Evolutionary conservation across 129 eudicot species (phyloP).

Genomic region (Flaveria bidentis): DNA sequence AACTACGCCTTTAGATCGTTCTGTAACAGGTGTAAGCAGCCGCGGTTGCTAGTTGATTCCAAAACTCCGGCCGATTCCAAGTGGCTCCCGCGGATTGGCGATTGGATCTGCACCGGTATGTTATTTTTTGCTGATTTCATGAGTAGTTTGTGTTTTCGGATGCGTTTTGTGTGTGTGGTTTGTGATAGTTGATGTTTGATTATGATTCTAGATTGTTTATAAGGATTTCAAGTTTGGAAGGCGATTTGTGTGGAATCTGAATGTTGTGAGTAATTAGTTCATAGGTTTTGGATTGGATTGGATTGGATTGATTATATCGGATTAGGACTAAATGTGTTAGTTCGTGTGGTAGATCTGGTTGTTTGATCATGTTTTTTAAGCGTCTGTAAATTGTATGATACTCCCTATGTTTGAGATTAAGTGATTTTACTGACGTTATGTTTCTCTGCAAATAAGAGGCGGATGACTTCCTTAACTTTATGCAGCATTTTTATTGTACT

Average conservation of each 20-base stretch:
- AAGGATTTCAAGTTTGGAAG: conserved; percentile 3
- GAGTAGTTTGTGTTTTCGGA: not conserved
- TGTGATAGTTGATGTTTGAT: conserved; percentile 18
- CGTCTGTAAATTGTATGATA: not conserved
- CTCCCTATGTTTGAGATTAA: not conserved
- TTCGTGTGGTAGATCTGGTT: not conserved
- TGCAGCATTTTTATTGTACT: not conserved
- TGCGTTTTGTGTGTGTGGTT: not conserved
- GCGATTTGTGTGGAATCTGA: not conserved
- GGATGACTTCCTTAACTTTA: not conserved
- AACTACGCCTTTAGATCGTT: conserved; percentile 93
- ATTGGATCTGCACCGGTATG: conserved; percentile 92
- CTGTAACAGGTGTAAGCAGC: conserved; percentile 93
- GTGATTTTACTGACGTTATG: not conserved
- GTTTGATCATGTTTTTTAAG: not conserved
- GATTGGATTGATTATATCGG: not conserved
- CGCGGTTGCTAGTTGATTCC: conserved; percentile 79
- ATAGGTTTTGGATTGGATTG: conserved; percentile 9
- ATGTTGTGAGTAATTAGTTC: conserved; percentile 14
- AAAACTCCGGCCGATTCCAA: conserved; percentile 86
- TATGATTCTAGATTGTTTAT: conserved; percentile 8
- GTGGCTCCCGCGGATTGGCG: conserved; percentile 95
- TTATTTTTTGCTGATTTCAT: not conserved
- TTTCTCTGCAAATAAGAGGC: not conserved
- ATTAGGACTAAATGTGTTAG: conserved; percentile 12